Base-by-base conservation (phyloP, 176 grass and related monocot genomes). In the Rhynchospora pubera region DNA sequence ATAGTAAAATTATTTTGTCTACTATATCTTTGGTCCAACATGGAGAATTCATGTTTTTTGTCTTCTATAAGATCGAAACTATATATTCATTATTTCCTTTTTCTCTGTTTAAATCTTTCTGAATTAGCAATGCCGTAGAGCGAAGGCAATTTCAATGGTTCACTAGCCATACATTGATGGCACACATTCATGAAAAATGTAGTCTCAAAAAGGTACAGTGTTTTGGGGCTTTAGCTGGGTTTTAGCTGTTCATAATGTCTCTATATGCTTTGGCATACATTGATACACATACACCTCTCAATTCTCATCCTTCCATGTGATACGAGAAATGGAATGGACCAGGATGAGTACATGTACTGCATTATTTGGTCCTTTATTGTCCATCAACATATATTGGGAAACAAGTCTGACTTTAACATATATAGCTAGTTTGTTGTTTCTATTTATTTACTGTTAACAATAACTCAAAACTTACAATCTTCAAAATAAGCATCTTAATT, bases 171-270 rank as follows among this genome's bases (percentile, higher is more conserved):
- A 66, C 21, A 5, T 39, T 16, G 12, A 66, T 23, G 26, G 52
- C 8, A 57, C 5, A 45, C 16, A 19, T n/a, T 6, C 65, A 42
- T 69, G 65, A 69, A 7, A 43, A 51, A 13, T 21, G 2, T 24
- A 1, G 71, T 28, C 47, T 21, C 71, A 74, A 51, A 23, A 75
- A 16, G 21, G 5, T 10, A 63, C 18, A 62, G 7, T 81, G 9
- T 56, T 2, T 28, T 28, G 26, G 26, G 26, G 1, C 3, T 39
- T 39, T 39, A 39, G 1, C 34, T 8, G 43, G 19, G 18, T 47
- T 48, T 28, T 63, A 63, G 59, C 78, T 81, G 79, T 64, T 23
- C 48, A 65, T 64, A 65, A 64, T 64, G 16, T n/a, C 42, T 50
- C 34, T 43, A 51, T 81, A 16, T 18, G 28, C 14, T 18, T 16